phyloP scores from a whole-genome alignment of 495 filamentous ascomycete species.

The Astrocystis sublimbata region DNA sequence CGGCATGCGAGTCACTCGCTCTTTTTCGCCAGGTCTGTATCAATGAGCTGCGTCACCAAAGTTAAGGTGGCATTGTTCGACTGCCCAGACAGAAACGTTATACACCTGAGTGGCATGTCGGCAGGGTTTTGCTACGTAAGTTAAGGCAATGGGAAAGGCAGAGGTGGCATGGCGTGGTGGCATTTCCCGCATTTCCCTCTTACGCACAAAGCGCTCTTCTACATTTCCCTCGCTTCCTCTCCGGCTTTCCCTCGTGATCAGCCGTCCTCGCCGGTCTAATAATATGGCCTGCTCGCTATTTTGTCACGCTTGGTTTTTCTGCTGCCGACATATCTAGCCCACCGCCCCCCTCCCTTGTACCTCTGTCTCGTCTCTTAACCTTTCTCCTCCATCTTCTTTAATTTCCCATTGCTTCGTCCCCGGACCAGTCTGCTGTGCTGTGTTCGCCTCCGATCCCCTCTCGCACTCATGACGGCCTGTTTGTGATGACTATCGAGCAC shows the following conservation, averaged over 20 bases:
- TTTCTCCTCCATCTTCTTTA: constrained; percentile 12
- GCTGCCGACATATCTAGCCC: constrained; percentile 33
- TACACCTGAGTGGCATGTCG: constrained; percentile 1
- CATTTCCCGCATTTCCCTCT: constrained; percentile 18
- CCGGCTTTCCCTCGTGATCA: constrained; percentile 19
- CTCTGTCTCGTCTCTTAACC: constrained; percentile 30
- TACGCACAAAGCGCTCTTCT: constrained; percentile 8
- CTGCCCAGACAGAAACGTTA: background rate
- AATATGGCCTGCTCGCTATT: constrained; percentile 14
- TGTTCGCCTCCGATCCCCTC: constrained; percentile 20
- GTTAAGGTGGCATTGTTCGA: background rate
- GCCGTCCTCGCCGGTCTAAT: constrained; percentile 18
- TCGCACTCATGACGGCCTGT: constrained; percentile 13
- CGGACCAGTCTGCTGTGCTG: background rate
- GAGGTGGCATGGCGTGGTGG: constrained; percentile 18
- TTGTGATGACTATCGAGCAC: constrained; percentile 20
- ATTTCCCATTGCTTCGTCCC: constrained; percentile 19
- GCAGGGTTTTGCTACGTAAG: constrained; percentile 5
- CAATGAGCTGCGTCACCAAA: background rate
- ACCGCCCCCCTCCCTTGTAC: constrained; percentile 36
- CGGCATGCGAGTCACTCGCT: background rate
- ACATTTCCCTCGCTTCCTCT: constrained; percentile 16
- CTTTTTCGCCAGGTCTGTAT: background rate
- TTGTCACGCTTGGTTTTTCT: constrained; percentile 18
- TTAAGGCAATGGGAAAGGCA: constrained; percentile 8